These are phyloP conservation scores for Trypanosomatidae sp. DNA, from an alignment of 208 protist species.

Conservation along the genomic window DNA sequence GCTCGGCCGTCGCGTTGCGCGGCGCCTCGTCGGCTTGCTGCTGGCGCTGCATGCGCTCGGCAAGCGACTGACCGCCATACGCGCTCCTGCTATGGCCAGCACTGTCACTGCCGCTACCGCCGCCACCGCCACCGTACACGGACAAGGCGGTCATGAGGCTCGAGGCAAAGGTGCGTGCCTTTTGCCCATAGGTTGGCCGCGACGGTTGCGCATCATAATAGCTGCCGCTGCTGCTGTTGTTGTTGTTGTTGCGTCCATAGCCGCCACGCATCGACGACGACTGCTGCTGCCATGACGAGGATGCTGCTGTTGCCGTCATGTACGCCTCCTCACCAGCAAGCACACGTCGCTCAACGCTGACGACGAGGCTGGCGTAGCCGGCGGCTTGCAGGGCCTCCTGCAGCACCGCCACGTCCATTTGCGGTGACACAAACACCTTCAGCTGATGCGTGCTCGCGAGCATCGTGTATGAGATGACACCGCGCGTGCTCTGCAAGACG, in stretches of 20 bases:
- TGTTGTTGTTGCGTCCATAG: too few species aligned
- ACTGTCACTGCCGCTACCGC: too few species aligned
- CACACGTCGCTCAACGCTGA: constrained; percentile 10
- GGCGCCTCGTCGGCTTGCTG: constrained; percentile 13
- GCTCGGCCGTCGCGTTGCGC: constrained; percentile 14
- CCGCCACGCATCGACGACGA: too few species aligned
- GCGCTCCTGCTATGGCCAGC: too few species aligned
- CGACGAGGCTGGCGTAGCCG: constrained; percentile 43
- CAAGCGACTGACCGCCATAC: constrained; percentile 28
- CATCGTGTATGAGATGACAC: constrained; percentile 77
- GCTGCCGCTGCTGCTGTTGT: constrained; percentile 18
- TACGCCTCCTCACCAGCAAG: too few species aligned
- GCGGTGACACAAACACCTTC: constrained; percentile 43
- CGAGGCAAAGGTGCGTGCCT: constrained; percentile 36
- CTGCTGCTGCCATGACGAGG: too few species aligned
- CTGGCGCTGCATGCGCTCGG: constrained; percentile 42
- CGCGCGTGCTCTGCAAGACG: constrained; percentile 63
- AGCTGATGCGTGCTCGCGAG: constrained; percentile 32
- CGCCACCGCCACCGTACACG: too few species aligned
- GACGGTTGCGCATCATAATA: constrained; percentile 35
- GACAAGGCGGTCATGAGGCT: constrained; percentile 46
- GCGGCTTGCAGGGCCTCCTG: constrained; percentile 26
- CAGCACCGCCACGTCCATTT: constrained; percentile 11
- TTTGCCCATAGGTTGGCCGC: constrained; percentile 41
- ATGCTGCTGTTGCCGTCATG: too few species aligned